A percentile compares a stretch with the other conserved stretches of the same genome.
Evolutionary conservation across 2,329 filamentous ascomycete genomes (phyloP).

Genomic region (Fusarium buxicola): DNA sequence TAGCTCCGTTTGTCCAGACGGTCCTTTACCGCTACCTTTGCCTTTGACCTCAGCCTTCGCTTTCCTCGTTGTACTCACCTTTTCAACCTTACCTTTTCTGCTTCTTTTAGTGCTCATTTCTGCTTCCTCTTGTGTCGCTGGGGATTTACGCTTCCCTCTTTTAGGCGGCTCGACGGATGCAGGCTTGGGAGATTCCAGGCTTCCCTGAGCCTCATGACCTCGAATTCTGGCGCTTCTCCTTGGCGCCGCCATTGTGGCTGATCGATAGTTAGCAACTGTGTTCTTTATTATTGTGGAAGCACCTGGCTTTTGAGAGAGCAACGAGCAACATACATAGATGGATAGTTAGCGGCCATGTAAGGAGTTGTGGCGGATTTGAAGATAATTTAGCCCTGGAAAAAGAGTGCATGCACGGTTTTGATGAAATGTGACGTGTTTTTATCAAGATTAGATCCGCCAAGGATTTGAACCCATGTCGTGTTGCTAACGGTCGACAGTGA

Average conservation of each 20-base stretch:
- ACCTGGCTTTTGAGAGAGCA: no score
- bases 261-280: no score
- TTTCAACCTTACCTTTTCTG: neutral
- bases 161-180: neutral
- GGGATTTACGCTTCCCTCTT: constrained; percentile 3
- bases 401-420: no score
- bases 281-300: no score
- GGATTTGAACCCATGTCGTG: no score
- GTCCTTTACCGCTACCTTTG: neutral
- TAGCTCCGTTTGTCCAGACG: neutral
- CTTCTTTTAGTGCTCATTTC: neutral
- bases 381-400: no score
- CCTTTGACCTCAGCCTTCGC: rapidly evolving
- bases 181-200: neutral
- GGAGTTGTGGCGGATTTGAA: no score
- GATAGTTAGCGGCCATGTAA: no score
- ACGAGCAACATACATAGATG: no score
- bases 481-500: no score
- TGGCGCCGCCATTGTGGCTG: neutral
- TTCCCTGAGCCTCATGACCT: neutral
- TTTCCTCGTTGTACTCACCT: neutral
- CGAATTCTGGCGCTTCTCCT: constrained; percentile 13
- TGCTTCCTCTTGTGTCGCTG: neutral
- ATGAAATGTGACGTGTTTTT: no score
- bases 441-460: no score